Evolutionary conservation across 192 early-diverging fungal species (phyloP).

Genomic region (Coemansia reversa): DNA sequence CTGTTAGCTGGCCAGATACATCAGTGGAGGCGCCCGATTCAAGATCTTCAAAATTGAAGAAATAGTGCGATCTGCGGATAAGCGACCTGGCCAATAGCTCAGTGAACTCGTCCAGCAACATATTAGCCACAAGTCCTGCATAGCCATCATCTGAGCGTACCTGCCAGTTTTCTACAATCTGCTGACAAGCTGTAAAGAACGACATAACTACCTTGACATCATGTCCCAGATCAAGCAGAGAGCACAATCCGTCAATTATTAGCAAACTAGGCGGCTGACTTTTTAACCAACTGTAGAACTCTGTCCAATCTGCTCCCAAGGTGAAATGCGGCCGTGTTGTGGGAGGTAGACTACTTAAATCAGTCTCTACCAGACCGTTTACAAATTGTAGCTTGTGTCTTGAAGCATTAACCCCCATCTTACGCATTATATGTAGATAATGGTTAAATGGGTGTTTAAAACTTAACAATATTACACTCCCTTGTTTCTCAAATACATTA

Average conservation of each 20-base stretch:
- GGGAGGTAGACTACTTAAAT: slow-evolving; percentile 9
- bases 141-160: neutral
- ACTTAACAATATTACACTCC: slow-evolving; percentile 16
- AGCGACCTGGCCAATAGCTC: slow-evolving; percentile 20
- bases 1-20: slow-evolving; percentile 45
- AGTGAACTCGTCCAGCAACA: slow-evolving; percentile 35
- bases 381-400: slow-evolving; percentile 26
- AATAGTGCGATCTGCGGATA: slow-evolving; percentile 27
- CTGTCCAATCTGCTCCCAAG: slow-evolving; percentile 15
- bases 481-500: slow-evolving; percentile 1
- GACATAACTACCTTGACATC: neutral
- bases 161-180: slow-evolving; percentile 17
- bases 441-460: slow-evolving; percentile 41
- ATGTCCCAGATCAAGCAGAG: slow-evolving; percentile 26
- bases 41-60: slow-evolving; percentile 31
- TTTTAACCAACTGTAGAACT: slow-evolving; percentile 24
- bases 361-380: slow-evolving; percentile 13
- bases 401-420: slow-evolving; percentile 33
- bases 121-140: slow-evolving; percentile 18
- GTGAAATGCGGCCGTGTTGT: slow-evolving; percentile 33
- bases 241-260: slow-evolving; percentile 33
- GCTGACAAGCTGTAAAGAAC: slow-evolving; percentile 23
- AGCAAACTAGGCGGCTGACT: slow-evolving; percentile 12
- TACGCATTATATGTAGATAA: slow-evolving; percentile 50
- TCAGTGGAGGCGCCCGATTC: slow-evolving; percentile 35